phyloP scores from a whole-genome alignment of 768 basidiomycete genomes.

The Hypsizygus marmoreus region DNA sequence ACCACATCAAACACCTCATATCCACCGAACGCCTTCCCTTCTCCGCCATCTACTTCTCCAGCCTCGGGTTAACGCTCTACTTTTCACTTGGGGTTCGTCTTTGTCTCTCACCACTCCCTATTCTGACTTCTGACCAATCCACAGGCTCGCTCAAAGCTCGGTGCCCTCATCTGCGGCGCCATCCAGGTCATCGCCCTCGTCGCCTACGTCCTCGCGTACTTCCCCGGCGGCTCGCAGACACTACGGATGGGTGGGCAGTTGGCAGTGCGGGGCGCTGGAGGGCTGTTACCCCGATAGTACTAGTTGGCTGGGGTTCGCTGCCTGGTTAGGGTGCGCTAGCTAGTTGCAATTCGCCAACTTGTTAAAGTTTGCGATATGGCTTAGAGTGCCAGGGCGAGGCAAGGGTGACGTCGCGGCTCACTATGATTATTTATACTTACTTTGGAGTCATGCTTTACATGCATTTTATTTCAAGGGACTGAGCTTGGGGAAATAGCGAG shows the following conservation, averaged over 20 bases:
- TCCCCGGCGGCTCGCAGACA: slow-evolving; percentile 87
- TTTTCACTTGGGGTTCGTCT: slow-evolving; percentile 83
- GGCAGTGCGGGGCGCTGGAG: slow-evolving; percentile 82
- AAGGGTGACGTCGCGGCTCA: too few species aligned
- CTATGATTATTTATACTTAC: too few species aligned
- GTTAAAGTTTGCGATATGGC: too few species aligned
- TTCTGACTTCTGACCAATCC: neutral
- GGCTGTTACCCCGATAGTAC: slow-evolving; percentile 70
- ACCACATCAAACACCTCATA: slow-evolving; percentile 86
- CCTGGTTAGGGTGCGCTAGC: too few species aligned
- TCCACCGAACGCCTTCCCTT: slow-evolving; percentile 86
- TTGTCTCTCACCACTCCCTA: neutral
- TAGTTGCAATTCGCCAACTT: too few species aligned
- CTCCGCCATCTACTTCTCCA: slow-evolving; percentile 78
- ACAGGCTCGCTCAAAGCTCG: slow-evolving; percentile 82
- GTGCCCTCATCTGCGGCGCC: slow-evolving; percentile 79
- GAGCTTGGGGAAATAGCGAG: too few species aligned
- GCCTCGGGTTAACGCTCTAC: slow-evolving; percentile 85
- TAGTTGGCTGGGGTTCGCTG: neutral
- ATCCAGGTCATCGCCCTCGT: slow-evolving; percentile 87
- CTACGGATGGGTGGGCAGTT: slow-evolving; percentile 78
- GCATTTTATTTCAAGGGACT: too few species aligned
- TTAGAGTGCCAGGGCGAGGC: too few species aligned
- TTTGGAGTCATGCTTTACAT: too few species aligned
- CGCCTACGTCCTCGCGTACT: slow-evolving; percentile 91